Evolutionary conservation across 2,329 filamentous ascomycete species (phyloP), one percentile per base, ranked within the genome.

Genomic region (Xylariales sp.): DNA sequence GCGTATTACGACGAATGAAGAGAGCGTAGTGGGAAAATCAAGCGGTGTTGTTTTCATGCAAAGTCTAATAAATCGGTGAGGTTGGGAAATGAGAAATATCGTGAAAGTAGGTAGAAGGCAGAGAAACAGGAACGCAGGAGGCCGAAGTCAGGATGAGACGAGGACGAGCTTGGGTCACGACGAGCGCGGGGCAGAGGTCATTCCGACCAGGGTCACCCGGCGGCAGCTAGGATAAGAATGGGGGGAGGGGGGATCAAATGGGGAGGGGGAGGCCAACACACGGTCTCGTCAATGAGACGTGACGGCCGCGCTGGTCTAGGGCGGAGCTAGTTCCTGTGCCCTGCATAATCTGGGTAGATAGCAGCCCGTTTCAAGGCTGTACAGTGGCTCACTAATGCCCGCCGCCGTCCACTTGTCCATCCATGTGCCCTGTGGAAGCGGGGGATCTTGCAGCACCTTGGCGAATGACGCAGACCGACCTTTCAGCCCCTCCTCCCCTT

Each of bases 121-220:
- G 15, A 6, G 30, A 14, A 11, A 20, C 6, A 20, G 14, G 14
- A 19, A 6, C 20, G 17, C 28, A 31, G 29, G 15, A 16, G 15
- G 27, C 23, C 15, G 23, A 23, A 19, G 24, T 14, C 34, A 29
- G 13, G 35, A 31, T 15, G 27, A 29, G 33, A 30, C 27, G n/a
- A 15, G 35, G 18, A 31, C 28, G 27, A 38, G 35, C 27, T 31
- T 19, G 31, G 35, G 28, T 30, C 28, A 15, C 10, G 8, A 37
- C 27, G 31, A 16, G 35, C 35, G 35, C 35, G 35, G 35, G 35
- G 35, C 35, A 38, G 35, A 38, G 35, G 35, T 31, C 35, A 38
- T 25, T 17, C 35, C 27, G 28, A 38, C 35, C 13, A 31, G 35
- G 35, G 35, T 38, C 33, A 35, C 14, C 10, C n/a, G 24, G 18